A percentile compares a stretch with the other conserved stretches of the same genome.
Conservation (phyloP, 768 basidiomycete species). For the button mushroom (Agaricus bisporus) region DNA sequence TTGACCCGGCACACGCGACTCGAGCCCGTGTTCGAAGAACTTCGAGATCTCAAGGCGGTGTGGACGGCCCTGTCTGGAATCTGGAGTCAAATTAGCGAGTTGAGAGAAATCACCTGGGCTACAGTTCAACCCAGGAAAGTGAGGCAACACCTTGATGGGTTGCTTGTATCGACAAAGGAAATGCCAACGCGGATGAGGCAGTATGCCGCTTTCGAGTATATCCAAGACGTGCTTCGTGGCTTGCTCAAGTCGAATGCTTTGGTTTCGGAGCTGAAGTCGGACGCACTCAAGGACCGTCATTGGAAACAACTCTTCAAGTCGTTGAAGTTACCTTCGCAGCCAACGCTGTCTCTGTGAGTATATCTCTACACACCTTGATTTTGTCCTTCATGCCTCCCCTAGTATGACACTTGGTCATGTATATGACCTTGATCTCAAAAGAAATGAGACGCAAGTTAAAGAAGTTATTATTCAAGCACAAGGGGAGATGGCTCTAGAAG, state of each 20-base stretch:
- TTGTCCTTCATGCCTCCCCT: neutral
- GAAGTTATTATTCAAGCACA: constrained; percentile 97
- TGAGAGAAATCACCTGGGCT: constrained; percentile 86
- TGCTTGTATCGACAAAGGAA: constrained; percentile 90
- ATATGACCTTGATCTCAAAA: constrained; percentile 94
- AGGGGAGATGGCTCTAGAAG: constrained; percentile 97
- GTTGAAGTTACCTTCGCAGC: constrained; percentile 66
- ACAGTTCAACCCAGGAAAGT: constrained; percentile 93
- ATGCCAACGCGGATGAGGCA: constrained; percentile 99
- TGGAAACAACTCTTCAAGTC: constrained; percentile 97
- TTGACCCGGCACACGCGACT: constrained; percentile 84
- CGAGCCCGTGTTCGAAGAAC: constrained; percentile 90
- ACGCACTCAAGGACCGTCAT: constrained; percentile 94
- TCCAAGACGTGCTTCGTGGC: constrained; percentile 83
- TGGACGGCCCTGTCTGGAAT: constrained; percentile 98
- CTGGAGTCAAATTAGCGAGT: constrained; percentile 88
- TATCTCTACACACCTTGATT: neutral
- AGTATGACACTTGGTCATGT: constrained; percentile 96
- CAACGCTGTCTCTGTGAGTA: constrained; percentile 66
- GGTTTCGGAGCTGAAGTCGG: constrained; percentile 93
- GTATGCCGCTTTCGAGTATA: constrained; percentile 97
- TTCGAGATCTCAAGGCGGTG: constrained; percentile 94
- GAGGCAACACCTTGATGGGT: constrained; percentile 87
- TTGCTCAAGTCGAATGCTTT: constrained; percentile 86
- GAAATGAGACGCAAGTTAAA: constrained; percentile 85